Base-by-base conservation (phyloP, 2,329 filamentous ascomycete species). In the Claviceps sp. region DNA sequence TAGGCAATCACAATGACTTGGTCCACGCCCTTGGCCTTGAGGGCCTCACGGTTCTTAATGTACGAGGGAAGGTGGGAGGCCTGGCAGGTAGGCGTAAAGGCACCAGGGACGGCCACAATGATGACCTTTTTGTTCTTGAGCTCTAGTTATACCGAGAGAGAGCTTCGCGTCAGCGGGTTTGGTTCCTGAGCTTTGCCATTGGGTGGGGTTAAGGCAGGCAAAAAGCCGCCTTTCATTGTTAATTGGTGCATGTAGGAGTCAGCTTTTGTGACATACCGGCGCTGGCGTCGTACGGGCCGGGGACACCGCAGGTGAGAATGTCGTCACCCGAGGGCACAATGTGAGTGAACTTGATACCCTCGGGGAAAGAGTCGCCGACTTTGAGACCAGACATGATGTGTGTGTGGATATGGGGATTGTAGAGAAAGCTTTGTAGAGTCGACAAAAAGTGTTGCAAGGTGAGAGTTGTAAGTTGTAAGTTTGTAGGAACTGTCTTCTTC, bases 41-140 rank as follows among this genome's bases (percentile, higher is more conserved):
- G 75, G 64, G 84, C 74, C 50, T 79, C 73, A 59, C 84, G 72
- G 67, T 87, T 84, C 68, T 79, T 70, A 61, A 91, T 79, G 77
- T 89, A 95, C 56, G 85, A 84, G 56, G 87, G 85, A 56, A 95
- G 74, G 73, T 95, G 89, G 67, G 77, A 76, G 63, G 81, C 84
- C 60, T 87, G 85, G 80, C 89, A 95, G 61, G 86, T 86, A 30
- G 89, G 88, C 43, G 88, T 94, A 77, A 94, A 94, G 61, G 87
- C 87, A 59, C 84, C 83, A 69, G 73, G 75, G 50, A 80, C 74
- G 56, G 77, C 70, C 61, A 80, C 73, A 57, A 80, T 62, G 60
- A 79, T 70, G 51, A 76, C 68, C 65, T 80, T 80, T 64, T 80
- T 78, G 64, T 70, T 65, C 64, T 73, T 70, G 70, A 77, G 75